Evolutionary conservation across 805 yeast genomes (phyloP).

Genomic region (Cyberlindnera subsufficiens): DNA sequence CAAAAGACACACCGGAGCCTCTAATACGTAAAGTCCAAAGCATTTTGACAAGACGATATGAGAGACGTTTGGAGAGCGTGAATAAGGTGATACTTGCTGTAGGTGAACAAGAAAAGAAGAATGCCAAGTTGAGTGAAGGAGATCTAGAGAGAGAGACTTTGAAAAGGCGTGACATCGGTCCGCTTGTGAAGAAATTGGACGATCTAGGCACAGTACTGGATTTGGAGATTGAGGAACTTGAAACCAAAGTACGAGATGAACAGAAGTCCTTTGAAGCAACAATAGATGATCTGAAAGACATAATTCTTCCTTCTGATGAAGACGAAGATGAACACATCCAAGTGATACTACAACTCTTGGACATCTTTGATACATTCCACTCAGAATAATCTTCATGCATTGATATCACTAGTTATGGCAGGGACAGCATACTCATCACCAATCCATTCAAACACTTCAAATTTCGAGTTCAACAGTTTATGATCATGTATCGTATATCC

Average conservation of each 20-base stretch:
- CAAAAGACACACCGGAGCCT: constrained; percentile 5
- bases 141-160: not conserved
- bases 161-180: not conserved
- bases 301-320: constrained; percentile 13
- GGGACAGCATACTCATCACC: constrained; percentile 29
- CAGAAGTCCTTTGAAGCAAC: constrained; percentile 1
- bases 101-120: not conserved
- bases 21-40: not conserved
- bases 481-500: constrained; percentile 73
- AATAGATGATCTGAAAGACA: constrained; percentile 23
- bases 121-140: not conserved
- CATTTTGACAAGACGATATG: not conserved
- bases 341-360: constrained; percentile 14
- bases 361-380: constrained; percentile 12
- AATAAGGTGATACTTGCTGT: constrained; percentile 4
- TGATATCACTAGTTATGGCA: constrained; percentile 19
- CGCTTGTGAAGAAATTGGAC: constrained; percentile 19
- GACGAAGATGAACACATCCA: constrained; percentile 8
- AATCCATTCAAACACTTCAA: constrained; percentile 74
- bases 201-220: constrained; percentile 25
- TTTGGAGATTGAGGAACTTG: constrained; percentile 17
- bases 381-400: constrained; percentile 11
- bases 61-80: constrained; percentile 1
- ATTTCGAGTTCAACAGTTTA: constrained; percentile 78
- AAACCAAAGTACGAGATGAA: constrained; percentile 18